Evolutionary conservation across 140 eudicot species (phyloP), one percentile per base, ranked within the genome.

Genomic region (Flaveria floridana): DNA sequence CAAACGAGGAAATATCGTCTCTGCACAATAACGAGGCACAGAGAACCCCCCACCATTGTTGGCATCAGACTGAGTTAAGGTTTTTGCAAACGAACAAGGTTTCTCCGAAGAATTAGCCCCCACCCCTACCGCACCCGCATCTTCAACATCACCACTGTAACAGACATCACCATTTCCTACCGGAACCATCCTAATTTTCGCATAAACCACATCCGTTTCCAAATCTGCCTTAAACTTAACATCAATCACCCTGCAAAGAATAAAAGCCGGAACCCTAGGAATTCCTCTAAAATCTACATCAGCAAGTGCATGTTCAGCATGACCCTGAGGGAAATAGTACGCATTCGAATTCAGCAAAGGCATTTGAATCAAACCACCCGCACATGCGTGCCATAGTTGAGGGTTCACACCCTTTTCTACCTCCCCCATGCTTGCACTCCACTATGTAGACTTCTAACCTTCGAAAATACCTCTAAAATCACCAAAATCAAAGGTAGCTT

Each of bases 11-110:
- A 88, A 90, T 37, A 90, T 90, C 0, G 96, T 90, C 84, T 90
- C 96, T 1, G 95, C 96, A 73, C 95, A 90, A 78, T 90, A 88
- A 55, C 95, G 75, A 25, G 97, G 97, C 26, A 90, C 97, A n/a
- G 95, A 88, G 65, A 90, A 88, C 5, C 97, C 97, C 13, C 97
- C 97, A 57, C 97, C 97, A 50, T 90, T 88, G 52, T 90, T 90
- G 42, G 96, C 96, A 77, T 90, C 96, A 15, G 96, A 90, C 30
- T 90, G 96, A 39, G 96, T 90, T 76, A 90, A 79, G 0, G 90
- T 88, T 70, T 90, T 90, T 2, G 90, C 95, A 59, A 90, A 90
- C 7, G 95, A 88, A 15, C 76, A 78, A 1, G 91, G 86, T 20
- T 88, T 90, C 16, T 88, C 95, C 11, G 76, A 74, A 39, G 83